phyloP scores from a whole-genome alignment of 495 filamentous ascomycete species.

The Eremomyces bilateralis region DNA sequence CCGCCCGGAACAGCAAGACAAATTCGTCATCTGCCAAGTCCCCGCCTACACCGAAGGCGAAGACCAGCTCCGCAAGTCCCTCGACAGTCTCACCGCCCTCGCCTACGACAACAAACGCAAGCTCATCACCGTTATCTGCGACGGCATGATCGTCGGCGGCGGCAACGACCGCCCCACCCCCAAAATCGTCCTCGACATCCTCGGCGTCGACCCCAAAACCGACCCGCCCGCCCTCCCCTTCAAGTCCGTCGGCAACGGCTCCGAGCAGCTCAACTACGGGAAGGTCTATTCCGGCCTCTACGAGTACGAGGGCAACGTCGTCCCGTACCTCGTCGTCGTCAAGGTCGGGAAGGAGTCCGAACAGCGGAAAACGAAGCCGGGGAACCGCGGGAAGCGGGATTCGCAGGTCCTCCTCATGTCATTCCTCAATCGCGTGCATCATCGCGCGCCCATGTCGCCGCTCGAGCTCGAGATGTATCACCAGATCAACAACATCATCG shows the following conservation, averaged over 20 bases:
- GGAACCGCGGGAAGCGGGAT: constrained; percentile 95
- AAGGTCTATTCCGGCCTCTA: constrained; percentile 98
- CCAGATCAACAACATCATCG: constrained; percentile 97
- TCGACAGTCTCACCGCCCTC: constrained; percentile 84
- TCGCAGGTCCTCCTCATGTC: constrained; percentile 68
- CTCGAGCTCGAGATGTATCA: constrained; percentile 96
- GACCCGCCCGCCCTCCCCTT: constrained; percentile 87
- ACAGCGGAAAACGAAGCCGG: constrained; percentile 75
- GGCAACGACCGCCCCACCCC: constrained; percentile 94
- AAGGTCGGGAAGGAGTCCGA: constrained; percentile 96
- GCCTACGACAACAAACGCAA: constrained; percentile 97
- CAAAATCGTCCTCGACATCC: constrained; percentile 90
- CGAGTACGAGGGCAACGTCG: constrained; percentile 91
- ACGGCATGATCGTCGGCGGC: constrained; percentile 88
- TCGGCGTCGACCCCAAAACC: constrained; percentile 90
- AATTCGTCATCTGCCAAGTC: constrained; percentile 96
- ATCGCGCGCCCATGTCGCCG: constrained; percentile 80
- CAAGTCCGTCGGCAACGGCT: constrained; percentile 73
- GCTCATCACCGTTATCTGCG: constrained; percentile 80
- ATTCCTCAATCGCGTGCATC: constrained; percentile 94
- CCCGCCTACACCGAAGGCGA: constrained; percentile 97
- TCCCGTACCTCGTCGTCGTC: constrained; percentile 87
- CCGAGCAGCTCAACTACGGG: constrained; percentile 88
- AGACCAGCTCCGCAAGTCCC: constrained; percentile 71
- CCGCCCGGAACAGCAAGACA: constrained; percentile 77